Evolutionary conservation across 768 basidiomycete species (phyloP), one percentile per base, ranked within the genome.

Genomic region (Lactarius psammicola): DNA sequence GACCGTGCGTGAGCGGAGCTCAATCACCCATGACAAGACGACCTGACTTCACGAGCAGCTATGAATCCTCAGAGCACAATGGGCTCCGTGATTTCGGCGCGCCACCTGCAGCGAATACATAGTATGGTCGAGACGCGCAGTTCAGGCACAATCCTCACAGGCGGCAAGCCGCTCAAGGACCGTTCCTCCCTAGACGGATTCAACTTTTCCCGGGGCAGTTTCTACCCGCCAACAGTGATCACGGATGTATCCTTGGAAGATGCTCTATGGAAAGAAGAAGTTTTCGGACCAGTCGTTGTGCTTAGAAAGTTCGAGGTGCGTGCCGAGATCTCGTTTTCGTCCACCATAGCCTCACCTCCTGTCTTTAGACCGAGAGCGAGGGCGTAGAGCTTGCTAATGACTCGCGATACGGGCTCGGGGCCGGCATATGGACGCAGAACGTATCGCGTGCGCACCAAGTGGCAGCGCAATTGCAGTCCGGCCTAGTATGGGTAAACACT

Each of bases 401-500:
- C 49, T 88, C 82, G 71, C 89, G 85, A 75, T 94, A 94, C 71
- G 92, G 91, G 1, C 78, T 94, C 8, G 92, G 91, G 17, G 88
- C 89, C 2, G 88, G 87, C 10, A 80, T 95, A 56, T 95, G 92
- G 92, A 92, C 91, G 4, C 78, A 80, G 33, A 80, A 92, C 74
- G 72, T 94, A 36, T 87, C 90, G 0, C 80, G 86, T 62, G 92
- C 89, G 11, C 91, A 94, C 72, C 85, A 88, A 4, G 83, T 92
- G 2, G 83, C 92, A 7, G 82, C 81, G 58, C 78, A 78, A 38
- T 86, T 95, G 40, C 81, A 94, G 69, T 79, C 87, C 20, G 93
- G 93, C 5, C 72, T 94, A 34, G 88, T 90, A 54, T 95, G 93
- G 93, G 84, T 94, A 42, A 94, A 95, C 73, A 92, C 89, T 0